Percentiles rank a stretch among this genome's conserved stretches.
These are phyloP conservation scores for Clarkia xantiana DNA, from an alignment of 345 rosid species.

Conservation along the genomic window DNA sequence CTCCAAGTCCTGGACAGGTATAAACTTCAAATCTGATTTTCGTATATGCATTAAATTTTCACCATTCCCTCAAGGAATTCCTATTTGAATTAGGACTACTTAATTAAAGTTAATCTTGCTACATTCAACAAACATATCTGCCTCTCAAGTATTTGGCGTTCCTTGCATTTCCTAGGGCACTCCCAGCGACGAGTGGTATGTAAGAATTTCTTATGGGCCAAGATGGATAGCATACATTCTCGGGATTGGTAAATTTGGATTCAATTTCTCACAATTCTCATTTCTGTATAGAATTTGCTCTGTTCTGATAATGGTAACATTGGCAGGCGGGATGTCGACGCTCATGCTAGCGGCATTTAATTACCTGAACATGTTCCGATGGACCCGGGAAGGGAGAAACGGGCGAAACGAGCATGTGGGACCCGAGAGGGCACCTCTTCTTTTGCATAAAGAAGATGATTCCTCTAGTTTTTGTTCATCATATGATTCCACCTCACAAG, in stretches of 20 bases:
- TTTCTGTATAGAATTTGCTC: neutral
- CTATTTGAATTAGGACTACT: neutral
- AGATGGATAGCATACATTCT: conserved; percentile 79
- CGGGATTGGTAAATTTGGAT: conserved; percentile 51
- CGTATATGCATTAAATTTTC: neutral
- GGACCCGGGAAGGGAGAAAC: conserved; percentile 13
- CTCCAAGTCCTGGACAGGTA: conserved; percentile 59
- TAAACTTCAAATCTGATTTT: conserved; percentile 2
- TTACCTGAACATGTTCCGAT: conserved; percentile 44
- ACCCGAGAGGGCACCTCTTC: conserved; percentile 58
- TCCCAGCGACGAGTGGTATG: conserved; percentile 38
- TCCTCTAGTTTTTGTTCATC: conserved; percentile 91
- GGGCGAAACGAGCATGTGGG: conserved; percentile 21
- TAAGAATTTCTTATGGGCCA: conserved; percentile 71
- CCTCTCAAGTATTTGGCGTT: neutral
- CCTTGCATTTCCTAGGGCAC: conserved; percentile 29
- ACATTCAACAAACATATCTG: neutral
- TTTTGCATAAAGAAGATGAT: conserved; percentile 69
- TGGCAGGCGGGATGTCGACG: conserved; percentile 49
- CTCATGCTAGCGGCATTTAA: conserved; percentile 46
- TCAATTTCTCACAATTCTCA: conserved; percentile 2
- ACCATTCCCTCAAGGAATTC: neutral
- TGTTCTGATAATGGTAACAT: conserved; percentile 5
- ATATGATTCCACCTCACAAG: conserved; percentile 59
- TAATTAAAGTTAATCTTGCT: neutral